Base-by-base conservation (phyloP, 164 flowering plant species). In the Euptelea pleiosperma region DNA sequence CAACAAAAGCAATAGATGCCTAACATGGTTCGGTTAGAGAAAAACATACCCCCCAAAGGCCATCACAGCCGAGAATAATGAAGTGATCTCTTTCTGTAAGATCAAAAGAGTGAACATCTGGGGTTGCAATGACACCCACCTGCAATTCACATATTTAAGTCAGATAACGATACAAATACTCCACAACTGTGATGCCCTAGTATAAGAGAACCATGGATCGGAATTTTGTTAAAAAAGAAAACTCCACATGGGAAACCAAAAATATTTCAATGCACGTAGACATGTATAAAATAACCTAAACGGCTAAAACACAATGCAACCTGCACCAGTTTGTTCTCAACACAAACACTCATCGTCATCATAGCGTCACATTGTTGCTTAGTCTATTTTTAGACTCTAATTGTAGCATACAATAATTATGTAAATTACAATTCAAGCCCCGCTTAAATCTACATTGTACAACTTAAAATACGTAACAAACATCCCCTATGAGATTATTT, bases 41-140 rank as follows among this genome's bases (percentile, higher is more conserved):
- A 56, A 44, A 34, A 67, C 73, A 67, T 79, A 91, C 97, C 79
- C 91, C 96, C 97, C 97, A 91, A 18, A 91, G 83, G 58, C 97
- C 97, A 77, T 91, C 97, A 65, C 97, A 91, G 40, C 96, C 97
- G 63, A 91, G 96, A 74, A 91, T 82, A 19, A 91, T 79, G 67
- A 91, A 91, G 54, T 75, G 79, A 47, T 87, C 97, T 72, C 82
- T 80, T 25, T 79, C 84, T 16, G 97, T 84, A 30, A 87, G 74
- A 62, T 86, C 87, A 70, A 90, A 90, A 21, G 97, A 91, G 60
- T 84, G 86, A 55, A 91, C 68, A 76, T 91, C 91, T 42, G 96
- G 97, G 25, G 74, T 83, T 48, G 93, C 89, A 70, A 76, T 60
- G 58, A 91, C 96, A 26, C 97, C 97, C 31, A 87, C 84, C 96